phyloP scores from a whole-genome alignment of 2,329 filamentous ascomycete genomes.

The Scorias spongiosa region DNA sequence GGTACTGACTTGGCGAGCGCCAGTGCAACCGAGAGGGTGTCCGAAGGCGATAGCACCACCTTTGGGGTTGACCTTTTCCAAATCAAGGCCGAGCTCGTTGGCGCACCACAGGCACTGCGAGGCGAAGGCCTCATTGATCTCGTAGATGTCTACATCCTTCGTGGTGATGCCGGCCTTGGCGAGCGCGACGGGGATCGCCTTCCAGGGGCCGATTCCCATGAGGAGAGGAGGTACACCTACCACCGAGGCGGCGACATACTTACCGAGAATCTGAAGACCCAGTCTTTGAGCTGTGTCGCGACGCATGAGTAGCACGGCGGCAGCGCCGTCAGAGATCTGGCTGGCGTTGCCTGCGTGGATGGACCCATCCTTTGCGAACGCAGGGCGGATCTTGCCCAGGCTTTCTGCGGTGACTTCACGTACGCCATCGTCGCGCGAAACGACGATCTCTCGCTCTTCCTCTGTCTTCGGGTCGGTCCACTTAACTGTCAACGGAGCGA shows the following conservation, averaged over 20 bases:
- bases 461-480: constrained; percentile 83
- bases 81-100: constrained; percentile 68
- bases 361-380: constrained; percentile 78
- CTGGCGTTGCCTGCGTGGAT: constrained; percentile 96
- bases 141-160: constrained; percentile 89
- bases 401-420: constrained; percentile 73
- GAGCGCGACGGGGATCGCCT: constrained; percentile 84
- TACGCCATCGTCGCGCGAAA: constrained; percentile 76
- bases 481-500: constrained; percentile 71
- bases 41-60: constrained; percentile 83
- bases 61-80: constrained; percentile 91
- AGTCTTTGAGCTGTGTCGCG: constrained; percentile 78
- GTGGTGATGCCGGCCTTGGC: constrained; percentile 72
- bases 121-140: constrained; percentile 99
- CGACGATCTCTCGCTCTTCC: constrained; percentile 68
- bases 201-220: constrained; percentile 93
- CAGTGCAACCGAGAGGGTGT: constrained; percentile 87
- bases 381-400: constrained; percentile 77
- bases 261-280: constrained; percentile 78
- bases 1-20: constrained; percentile 84
- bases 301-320: constrained; percentile 90
- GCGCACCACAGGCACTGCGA: constrained; percentile 89
- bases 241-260: constrained; percentile 73
- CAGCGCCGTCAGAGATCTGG: constrained; percentile 90
- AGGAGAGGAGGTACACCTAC: constrained; percentile 84